phyloP scores from a whole-genome alignment of 257 asterid genomes.

The Cordia subcordata region DNA sequence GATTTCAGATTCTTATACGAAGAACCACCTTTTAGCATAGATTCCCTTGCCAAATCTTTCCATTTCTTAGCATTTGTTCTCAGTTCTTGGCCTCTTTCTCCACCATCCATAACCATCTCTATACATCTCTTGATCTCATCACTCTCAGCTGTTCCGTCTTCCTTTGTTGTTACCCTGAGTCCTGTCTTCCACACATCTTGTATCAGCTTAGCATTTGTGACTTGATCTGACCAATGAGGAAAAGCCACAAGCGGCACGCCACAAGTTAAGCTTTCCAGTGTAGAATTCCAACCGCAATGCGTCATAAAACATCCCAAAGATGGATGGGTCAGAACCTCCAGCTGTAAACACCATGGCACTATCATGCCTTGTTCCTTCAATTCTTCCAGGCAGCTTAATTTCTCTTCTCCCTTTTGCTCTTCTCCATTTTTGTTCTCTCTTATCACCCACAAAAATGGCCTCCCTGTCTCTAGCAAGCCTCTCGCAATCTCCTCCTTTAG shows the following conservation, averaged over 20 bases:
- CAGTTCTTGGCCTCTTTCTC: slow-evolving; percentile 5
- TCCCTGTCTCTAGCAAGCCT: slow-evolving; percentile 5
- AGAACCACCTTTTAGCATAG: slow-evolving; percentile 21
- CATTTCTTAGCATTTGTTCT: slow-evolving; percentile 21
- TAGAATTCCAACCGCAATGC: slow-evolving; percentile 27
- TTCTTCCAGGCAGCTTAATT: slow-evolving; percentile 19
- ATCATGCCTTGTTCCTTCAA: slow-evolving; percentile 16
- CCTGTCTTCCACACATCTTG: slow-evolving; percentile 22
- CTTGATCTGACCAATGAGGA: slow-evolving; percentile 22
- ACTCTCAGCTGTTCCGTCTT: slow-evolving; percentile 17
- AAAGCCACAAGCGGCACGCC: slow-evolving; percentile 25
- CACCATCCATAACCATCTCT: slow-evolving; percentile 16
- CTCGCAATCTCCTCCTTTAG: slow-evolving; percentile 19
- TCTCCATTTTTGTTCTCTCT: slow-evolving; percentile 8
- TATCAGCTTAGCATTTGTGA: slow-evolving; percentile 15
- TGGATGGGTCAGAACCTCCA: slow-evolving; percentile 9
- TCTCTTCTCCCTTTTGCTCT: slow-evolving; percentile 4
- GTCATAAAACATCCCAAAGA: slow-evolving; percentile 18
- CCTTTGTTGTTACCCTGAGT: slow-evolving; percentile 7
- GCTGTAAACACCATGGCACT: slow-evolving; percentile 24
- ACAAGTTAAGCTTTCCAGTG: slow-evolving; percentile 17
- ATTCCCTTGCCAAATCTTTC: slow-evolving; percentile 19
- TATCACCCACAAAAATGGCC: slow-evolving; percentile 27
- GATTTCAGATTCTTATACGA: slow-evolving; percentile 12
- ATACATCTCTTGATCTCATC: slow-evolving; percentile 21